Conservation (phyloP, 257 asterid genomes). For the Gentiana straminea region DNA sequence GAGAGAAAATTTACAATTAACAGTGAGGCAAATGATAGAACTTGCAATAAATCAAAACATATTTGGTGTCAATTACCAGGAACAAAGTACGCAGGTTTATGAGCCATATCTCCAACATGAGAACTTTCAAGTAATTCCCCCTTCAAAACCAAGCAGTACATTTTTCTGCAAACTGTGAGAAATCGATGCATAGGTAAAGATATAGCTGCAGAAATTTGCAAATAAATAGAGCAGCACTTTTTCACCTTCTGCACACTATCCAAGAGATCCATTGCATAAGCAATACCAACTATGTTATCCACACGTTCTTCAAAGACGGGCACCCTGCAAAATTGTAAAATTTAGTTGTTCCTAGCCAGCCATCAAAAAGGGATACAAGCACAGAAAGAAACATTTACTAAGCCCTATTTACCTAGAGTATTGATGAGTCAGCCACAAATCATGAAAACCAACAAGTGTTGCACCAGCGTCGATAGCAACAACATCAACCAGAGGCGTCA, state of each 20-base stretch:
- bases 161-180: conserved; percentile 43
- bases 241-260: conserved; percentile 86
- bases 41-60: too few relatives aligned
- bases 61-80: conserved; percentile 52
- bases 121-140: conserved; percentile 90
- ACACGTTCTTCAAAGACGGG: conserved; percentile 98
- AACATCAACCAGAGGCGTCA: conserved; percentile 98
- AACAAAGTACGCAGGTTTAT: conserved; percentile 97
- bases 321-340: conserved; percentile 47
- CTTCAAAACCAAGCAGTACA: conserved; percentile 76
- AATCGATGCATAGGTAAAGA: conserved; percentile 26
- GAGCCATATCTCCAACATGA: conserved; percentile 78
- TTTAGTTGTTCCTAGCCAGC: background rate
- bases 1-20: background rate
- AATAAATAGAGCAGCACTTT: conserved; percentile 14
- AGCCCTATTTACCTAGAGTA: conserved; percentile 66
- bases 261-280: conserved; percentile 97
- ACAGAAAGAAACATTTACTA: background rate
- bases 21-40: background rate
- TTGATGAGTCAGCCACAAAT: conserved; percentile 93
- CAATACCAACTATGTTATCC: conserved; percentile 97
- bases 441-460: conserved; percentile 84
- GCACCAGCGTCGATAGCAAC: conserved; percentile 93
- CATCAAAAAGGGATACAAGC: too few relatives aligned
- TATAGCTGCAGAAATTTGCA: conserved; percentile 11